Evolutionary conservation across 352 stramenopile species (phyloP).

Genomic region (Elongisporangium anandrum): DNA sequence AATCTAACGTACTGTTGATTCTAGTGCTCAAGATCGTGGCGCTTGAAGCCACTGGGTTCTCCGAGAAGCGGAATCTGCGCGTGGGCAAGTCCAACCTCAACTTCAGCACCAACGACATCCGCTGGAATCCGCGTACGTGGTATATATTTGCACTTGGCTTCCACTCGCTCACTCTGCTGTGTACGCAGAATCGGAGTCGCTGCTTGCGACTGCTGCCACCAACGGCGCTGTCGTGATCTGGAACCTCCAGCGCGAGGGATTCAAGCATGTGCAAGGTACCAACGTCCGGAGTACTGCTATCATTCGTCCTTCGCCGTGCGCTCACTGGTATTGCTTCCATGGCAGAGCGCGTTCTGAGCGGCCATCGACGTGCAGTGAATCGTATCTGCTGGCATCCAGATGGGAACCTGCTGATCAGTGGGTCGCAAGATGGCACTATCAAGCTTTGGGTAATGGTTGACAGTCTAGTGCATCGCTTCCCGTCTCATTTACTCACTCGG

Average conservation of each 20-base stretch:
- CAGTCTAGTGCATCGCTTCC: slow-evolving; percentile 1
- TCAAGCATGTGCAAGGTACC: slow-evolving; percentile 84
- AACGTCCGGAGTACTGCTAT: neutral
- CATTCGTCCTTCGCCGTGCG: too few relatives aligned
- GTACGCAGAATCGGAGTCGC: slow-evolving; percentile 69
- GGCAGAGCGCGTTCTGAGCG: slow-evolving; percentile 72
- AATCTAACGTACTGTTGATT: neutral
- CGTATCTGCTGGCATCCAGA: slow-evolving; percentile 88
- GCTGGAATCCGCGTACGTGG: slow-evolving; percentile 80
- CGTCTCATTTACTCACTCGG: too few relatives aligned
- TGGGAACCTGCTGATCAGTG: slow-evolving; percentile 77
- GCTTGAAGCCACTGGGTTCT: slow-evolving; percentile 70
- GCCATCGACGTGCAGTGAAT: slow-evolving; percentile 81
- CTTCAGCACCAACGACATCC: slow-evolving; percentile 88
- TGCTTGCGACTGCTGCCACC: slow-evolving; percentile 81
- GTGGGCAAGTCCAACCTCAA: slow-evolving; percentile 82
- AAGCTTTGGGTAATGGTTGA: slow-evolving; percentile 70
- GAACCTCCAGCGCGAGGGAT: slow-evolving; percentile 84
- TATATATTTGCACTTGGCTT: neutral
- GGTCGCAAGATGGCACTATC: slow-evolving; percentile 83
- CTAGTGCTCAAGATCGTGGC: slow-evolving; percentile 82
- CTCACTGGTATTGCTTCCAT: neutral
- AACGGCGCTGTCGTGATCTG: slow-evolving; percentile 85
- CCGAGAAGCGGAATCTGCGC: slow-evolving; percentile 81
- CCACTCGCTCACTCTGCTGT: slow-evolving; percentile 1